Base-by-base conservation (phyloP, 1,139 yeast genomes). In the Sugiyamaella sp. region DNA sequence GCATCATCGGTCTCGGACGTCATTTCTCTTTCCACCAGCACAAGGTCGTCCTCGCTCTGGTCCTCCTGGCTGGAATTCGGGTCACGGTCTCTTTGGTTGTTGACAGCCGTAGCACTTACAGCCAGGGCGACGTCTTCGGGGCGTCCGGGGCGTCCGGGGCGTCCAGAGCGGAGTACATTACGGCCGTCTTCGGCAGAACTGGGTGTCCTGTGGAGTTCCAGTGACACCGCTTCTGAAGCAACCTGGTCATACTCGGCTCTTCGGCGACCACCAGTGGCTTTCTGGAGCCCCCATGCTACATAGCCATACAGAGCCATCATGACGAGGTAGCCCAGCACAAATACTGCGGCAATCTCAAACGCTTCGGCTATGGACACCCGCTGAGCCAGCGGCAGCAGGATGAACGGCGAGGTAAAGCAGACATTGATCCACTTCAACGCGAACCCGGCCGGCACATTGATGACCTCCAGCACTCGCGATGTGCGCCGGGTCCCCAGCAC, bases 321-420 rank as follows among this genome's bases (percentile, higher is more conserved):
- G 2, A 75, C 66, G 3, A 83, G 55, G 63, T 84, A 83, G 0
- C 95, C 93, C 40, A 85, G 59, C 2, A 83, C 74, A 65, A 86
- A 87, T 10, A 86, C 87, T 0, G 82, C 93, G 1, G 87, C 89
- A 39, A 87, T 87, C 53, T 84, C 82, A 62, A 84, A 74, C 17
- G 89, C 88, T 61, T 86, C 95, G 20, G 78, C 77, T 40, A 83
- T 82, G 12, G 85, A 74, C 45, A 87, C 84, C 56, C 79, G 78
- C 37, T 80, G 79, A 14, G 89, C 79, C 52, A 86, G 74, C 0
- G 95, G 93, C 47, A 87, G 75, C 1, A 84, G 79, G 24, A 86
- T 81, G 63, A 87, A 86, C 0, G 90, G 83, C 0, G 95, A 93
- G 1, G 88, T 82, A 73, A 87, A 87, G 66, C 83, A 86, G 8